Conservation (phyloP, 2,329 filamentous ascomycete genomes). For the Cercospora berteroae region DNA sequence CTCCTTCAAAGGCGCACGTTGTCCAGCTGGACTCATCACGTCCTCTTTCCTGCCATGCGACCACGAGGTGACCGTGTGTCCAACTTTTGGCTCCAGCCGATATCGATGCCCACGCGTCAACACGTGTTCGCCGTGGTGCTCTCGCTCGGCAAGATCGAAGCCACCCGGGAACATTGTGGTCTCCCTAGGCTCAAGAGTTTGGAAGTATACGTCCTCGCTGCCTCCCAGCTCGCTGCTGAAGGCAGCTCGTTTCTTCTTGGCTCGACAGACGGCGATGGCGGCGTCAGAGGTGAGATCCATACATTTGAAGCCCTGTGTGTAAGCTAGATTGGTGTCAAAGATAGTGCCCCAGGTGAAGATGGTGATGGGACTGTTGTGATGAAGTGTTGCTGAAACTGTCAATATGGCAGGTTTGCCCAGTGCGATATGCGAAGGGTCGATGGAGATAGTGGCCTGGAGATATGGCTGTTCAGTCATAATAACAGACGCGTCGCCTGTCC, state of each 20-base stretch:
- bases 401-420: not conserved
- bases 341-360: not conserved
- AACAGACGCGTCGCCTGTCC: no score
- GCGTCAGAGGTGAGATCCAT: not conserved
- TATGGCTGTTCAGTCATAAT: no score
- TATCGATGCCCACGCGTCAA: not conserved
- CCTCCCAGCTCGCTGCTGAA: not conserved
- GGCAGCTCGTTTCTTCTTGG: not conserved
- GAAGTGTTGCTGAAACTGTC: not conserved
- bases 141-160: not conserved
- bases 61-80: not conserved
- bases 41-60: not conserved
- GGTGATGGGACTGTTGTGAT: not conserved
- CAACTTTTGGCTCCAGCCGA: not conserved
- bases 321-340: not conserved
- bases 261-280: not conserved
- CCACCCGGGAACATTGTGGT: not conserved
- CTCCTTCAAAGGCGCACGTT: not conserved
- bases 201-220: not conserved
- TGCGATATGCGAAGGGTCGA: not conserved
- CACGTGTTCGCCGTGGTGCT: not conserved
- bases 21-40: not conserved
- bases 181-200: not conserved
- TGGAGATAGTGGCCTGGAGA: not conserved
- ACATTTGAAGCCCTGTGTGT: not conserved